Percentiles rank a stretch among this genome's conserved stretches.
Conservation (phyloP, 2,329 filamentous ascomycete species). For the Ceratocystis eucalypticola region DNA sequence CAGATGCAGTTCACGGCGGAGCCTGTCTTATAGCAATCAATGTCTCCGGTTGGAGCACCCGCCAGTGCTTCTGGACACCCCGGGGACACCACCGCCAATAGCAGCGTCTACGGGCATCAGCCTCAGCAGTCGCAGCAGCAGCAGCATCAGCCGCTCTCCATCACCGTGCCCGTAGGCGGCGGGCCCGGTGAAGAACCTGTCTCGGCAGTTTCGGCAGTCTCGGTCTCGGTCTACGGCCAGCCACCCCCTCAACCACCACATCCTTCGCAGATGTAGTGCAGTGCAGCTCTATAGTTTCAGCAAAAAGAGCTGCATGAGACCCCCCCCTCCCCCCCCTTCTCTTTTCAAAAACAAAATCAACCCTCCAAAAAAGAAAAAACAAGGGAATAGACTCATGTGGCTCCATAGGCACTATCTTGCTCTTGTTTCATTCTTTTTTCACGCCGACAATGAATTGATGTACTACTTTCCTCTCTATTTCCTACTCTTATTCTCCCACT, state of each 20-base stretch:
- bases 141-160: slow-evolving; percentile 5
- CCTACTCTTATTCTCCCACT: slow-evolving; percentile 1
- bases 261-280: slow-evolving; percentile 2
- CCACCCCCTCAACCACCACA: slow-evolving; percentile 1
- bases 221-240: slow-evolving; percentile 11
- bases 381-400: not conserved
- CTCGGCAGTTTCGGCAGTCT: slow-evolving; percentile 1
- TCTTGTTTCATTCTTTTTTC: not conserved
- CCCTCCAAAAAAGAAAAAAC: not conserved
- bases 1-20: slow-evolving; percentile 39
- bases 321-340: no score
- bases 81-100: slow-evolving; percentile 17
- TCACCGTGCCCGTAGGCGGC: slow-evolving; percentile 5
- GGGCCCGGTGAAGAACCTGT: not conserved
- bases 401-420: not conserved
- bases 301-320: not conserved
- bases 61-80: slow-evolving; percentile 34
- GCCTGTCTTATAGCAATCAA: slow-evolving; percentile 39
- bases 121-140: not conserved
- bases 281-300: not conserved
- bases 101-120: slow-evolving; percentile 5
- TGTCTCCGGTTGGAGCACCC: slow-evolving; percentile 37
- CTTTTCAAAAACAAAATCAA: not conserved
- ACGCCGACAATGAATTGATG: slow-evolving; percentile 15
- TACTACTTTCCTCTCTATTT: slow-evolving; percentile 1